Base-by-base conservation (phyloP, 805 yeast genomes). In the Pichia californica region DNA sequence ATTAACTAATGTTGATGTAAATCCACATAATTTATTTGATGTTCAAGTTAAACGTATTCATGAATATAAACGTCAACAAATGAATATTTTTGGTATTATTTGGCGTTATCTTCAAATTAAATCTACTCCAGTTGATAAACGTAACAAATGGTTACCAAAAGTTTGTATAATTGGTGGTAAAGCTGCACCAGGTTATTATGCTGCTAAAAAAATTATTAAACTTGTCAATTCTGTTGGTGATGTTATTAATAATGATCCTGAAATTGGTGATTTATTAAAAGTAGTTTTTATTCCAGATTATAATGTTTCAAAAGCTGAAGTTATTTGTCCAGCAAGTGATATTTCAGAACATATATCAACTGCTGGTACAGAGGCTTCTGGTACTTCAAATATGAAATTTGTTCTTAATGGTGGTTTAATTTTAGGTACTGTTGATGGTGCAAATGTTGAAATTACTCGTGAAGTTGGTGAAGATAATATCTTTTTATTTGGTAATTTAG, bases 361-460 rank as follows among this genome's bases (percentile, higher is more conserved):
- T 34, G 97, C 97, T 8, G 97, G 97, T 55, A 88, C 97, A 25
- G 97, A 88, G 63, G 97, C 96, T 19, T 83, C 94, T 1, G 97
- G 97, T 59, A 88, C 97, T 28, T 85, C 95, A 29, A 88, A 88
- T 69, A 88, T 88, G 97, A 88, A 88, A 68, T 88, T 88, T 61
- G 95, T 88, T 20, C 70, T 88, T 66, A 88, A 88, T 59, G 97
- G 96, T 65, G 97, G 97, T 40, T 74, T 88, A 51, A 85, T 88
- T 54, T 81, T 88, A 51, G 97, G 97, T 62, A 89, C 97, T 11
- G 96, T 88, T 52, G 97, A 88, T 60, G 97, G 97, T 59, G 97
- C 97, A 50, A 88, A 89, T 59, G 95, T 89, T 38, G 97, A 88
- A 67, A 86, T 88, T 61, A 86, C 95, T 18, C 77, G 96, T 54